A percentile compares a stretch with the other conserved stretches of the same genome.
Evolutionary conservation across 1,284 basidiomycete genomes (phyloP).

Genomic region (Ceratobasidium theobromae): DNA sequence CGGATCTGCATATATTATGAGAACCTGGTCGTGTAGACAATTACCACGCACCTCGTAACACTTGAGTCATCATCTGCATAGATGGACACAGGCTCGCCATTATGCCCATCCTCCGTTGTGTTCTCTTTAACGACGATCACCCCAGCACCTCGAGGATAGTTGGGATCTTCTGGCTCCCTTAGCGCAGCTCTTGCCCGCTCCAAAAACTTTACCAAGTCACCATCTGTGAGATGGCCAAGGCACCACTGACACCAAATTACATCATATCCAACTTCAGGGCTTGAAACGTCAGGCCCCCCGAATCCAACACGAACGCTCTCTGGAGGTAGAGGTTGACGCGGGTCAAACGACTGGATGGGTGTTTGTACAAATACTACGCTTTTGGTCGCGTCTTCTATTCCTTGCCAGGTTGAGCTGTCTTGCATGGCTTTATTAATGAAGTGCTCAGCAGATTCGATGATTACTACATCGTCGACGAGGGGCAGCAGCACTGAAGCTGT

Average conservation of each 20-base stretch:
- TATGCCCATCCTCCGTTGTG: conserved; percentile 62
- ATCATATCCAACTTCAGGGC: conserved; percentile 59
- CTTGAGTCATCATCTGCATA: conserved; percentile 89
- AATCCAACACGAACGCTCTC: conserved; percentile 35
- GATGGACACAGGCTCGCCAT: conserved; percentile 57
- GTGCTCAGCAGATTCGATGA: conserved; percentile 80
- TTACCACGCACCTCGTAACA: conserved; percentile 64
- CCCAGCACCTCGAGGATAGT: conserved; percentile 44
- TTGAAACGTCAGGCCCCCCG: conserved; percentile 41
- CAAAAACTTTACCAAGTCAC: conserved; percentile 77
- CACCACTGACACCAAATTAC: conserved; percentile 96
- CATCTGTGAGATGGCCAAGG: conserved; percentile 80
- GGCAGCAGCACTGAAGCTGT: conserved; percentile 82
- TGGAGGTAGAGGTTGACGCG: conserved; percentile 47
- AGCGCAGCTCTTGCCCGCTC: conserved; percentile 60
- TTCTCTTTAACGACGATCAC: conserved; percentile 92
- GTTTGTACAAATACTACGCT: conserved; percentile 80
- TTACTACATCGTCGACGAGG: conserved; percentile 79
- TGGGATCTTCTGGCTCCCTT: conserved; percentile 44
- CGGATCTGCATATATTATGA: conserved; percentile 59
- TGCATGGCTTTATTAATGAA: conserved; percentile 72
- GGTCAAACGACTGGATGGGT: conserved; percentile 78
- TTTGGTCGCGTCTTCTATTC: conserved; percentile 60
- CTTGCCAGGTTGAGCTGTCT: conserved; percentile 58
- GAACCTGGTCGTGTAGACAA: conserved; percentile 36